A percentile compares a stretch with the other conserved stretches of the same genome.
Conservation (phyloP, 768 basidiomycete genomes). For the Xerocomellus intermedius region DNA sequence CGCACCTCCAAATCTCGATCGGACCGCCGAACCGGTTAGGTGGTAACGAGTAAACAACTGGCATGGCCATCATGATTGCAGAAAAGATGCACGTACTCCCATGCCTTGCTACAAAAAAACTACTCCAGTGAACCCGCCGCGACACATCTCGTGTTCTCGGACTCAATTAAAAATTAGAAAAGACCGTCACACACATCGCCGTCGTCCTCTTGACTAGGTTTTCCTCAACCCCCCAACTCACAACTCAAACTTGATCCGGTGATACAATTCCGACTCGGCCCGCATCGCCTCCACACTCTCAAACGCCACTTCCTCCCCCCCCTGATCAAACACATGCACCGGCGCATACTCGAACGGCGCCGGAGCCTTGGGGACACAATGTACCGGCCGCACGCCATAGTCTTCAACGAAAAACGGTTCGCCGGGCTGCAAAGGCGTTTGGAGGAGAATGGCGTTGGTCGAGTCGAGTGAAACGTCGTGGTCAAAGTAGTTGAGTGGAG, state of each 20-base stretch:
- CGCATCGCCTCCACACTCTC: constrained; percentile 40
- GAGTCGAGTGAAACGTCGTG: constrained; percentile 59
- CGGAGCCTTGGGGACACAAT: constrained; percentile 40
- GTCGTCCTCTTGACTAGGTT: no score
- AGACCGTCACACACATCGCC: no score
- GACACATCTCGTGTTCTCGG: no score
- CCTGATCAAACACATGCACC: constrained; percentile 34
- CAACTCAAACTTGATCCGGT: constrained; percentile 37
- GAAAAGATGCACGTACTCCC: no score
- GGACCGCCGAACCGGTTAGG: no score
- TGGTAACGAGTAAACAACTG: no score
- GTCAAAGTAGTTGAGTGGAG: constrained; percentile 67
- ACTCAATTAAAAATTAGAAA: no score
- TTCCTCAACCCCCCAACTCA: not conserved
- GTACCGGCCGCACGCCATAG: constrained; percentile 45
- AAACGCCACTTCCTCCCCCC: constrained; percentile 31
- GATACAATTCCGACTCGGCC: constrained; percentile 38
- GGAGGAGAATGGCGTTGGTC: constrained; percentile 50
- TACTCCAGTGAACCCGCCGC: no score
- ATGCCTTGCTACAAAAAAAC: no score
- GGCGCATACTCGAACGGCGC: constrained; percentile 41
- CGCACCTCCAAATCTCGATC: no score
- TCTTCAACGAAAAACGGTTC: constrained; percentile 46
- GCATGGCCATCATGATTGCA: no score
- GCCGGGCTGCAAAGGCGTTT: constrained; percentile 37